Base-by-base conservation (phyloP, 345 rosid genomes). In the Triadica sebifera region DNA sequence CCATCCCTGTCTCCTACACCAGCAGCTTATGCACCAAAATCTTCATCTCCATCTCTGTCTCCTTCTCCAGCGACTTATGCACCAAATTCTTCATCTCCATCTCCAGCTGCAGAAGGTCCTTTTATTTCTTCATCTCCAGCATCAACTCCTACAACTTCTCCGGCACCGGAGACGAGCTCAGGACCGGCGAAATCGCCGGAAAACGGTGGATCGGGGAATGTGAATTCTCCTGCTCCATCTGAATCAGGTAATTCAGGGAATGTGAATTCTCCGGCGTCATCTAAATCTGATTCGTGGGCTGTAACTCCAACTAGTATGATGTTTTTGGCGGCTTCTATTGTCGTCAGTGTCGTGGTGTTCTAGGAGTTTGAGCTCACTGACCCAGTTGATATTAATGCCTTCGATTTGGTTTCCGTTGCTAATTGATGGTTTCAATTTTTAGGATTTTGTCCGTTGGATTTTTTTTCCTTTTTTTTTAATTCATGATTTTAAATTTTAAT, bases 11-110 rank as follows among this genome's bases (percentile, higher is more conserved):
- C 79, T 17, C 47, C 69, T 0, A 10, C 34, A 1, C 34, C 34
- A 29, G 34, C 34, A 2, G 34, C 2, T 29, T 29, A 29, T 29
- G 34, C 72, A 51, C 46, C 74, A 15, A 25, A 57, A 1, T 8
- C 74, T 15, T 53, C 66, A 17, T 22, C 37, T 19, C 20, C 75
- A 8, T 59, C 75, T 47, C 80, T 45, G 46, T 65, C 79, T 17
- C 47, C 69, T 0, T n/a, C 47, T 6, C 47, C 47, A 43, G 47
- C 47, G 10, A 0, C 0, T 43, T 43, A 43, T 43, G 47, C 60
- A 51, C 47, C 74, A 15, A 46, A 45, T 4, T 8, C 66, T 15
- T 55, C 66, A 17, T 17, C 70, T 13, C 58, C 52, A 0, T 17
- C 67, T 4, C 3, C 75, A 9, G 45, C 25, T 15, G 12, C 69